Percentiles rank a stretch among this genome's conserved stretches.
phyloP scores from a whole-genome alignment of 169 alveolate species.

The Plasmodium gallinaceum region DNA sequence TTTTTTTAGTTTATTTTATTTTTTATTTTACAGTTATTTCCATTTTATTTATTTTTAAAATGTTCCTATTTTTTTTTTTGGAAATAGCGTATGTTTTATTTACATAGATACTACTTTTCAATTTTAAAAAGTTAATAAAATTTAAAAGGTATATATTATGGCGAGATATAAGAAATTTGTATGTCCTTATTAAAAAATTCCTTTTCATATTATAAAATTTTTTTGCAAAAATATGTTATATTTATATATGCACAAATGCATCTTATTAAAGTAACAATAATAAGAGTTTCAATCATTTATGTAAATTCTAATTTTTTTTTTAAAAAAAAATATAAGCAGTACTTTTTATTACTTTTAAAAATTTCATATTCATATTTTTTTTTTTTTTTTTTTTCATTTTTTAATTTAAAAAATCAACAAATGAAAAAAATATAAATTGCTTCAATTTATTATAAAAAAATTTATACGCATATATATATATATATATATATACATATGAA shows the following conservation, averaged over 20 bases:
- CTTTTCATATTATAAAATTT: slow-evolving; percentile 10
- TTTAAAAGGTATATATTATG: slow-evolving; percentile 17
- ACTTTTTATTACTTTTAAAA: no score
- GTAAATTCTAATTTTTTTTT: no score
- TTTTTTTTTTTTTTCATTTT: no score
- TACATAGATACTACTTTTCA: not conserved
- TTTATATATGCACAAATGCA: not conserved
- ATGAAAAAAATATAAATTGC: no score
- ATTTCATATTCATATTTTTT: no score
- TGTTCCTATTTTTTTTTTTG: not conserved
- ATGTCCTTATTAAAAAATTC: slow-evolving; percentile 7
- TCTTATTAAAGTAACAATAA: no score
- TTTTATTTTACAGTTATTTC: slow-evolving; percentile 31
- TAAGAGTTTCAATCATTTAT: not conserved
- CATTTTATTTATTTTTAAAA: slow-evolving; percentile 8
- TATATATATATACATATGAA: not conserved
- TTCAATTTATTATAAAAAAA: not conserved
- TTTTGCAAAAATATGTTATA: not conserved
- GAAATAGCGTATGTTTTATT: not conserved
- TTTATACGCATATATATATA: not conserved
- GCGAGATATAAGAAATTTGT: slow-evolving; percentile 1
- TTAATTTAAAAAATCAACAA: no score
- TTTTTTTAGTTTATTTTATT: slow-evolving; percentile 1
- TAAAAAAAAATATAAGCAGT: no score
- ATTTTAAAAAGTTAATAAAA: slow-evolving; percentile 16